Evolutionary conservation across 2,329 filamentous ascomycete genomes (phyloP).

Genomic region (Bretziella fagacearum): DNA sequence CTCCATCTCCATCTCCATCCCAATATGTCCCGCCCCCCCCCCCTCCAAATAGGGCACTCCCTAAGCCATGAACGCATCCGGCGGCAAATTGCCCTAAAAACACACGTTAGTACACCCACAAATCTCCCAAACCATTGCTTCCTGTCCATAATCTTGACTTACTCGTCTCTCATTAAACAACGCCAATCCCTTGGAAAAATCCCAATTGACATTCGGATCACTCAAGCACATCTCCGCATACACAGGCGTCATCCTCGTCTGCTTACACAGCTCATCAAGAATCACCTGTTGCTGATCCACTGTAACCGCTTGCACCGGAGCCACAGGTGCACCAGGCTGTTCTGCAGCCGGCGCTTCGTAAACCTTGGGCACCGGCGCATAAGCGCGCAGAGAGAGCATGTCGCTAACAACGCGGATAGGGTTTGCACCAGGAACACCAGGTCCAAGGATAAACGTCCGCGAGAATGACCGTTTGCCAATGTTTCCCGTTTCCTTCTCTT

Average conservation of each 20-base stretch:
- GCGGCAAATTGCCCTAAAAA: conserved; percentile 11
- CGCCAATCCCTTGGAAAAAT: conserved; percentile 55
- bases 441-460: conserved; percentile 62
- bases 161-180: conserved; percentile 66
- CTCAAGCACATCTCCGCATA: conserved; percentile 69
- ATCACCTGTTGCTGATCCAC: conserved; percentile 47
- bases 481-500: conserved; percentile 37
- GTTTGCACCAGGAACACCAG: conserved; percentile 46
- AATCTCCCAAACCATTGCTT: neutral
- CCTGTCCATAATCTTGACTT: conserved; percentile 17
- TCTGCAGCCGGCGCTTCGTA: neutral
- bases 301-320: conserved; percentile 17
- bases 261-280: conserved; percentile 56
- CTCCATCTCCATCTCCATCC: too few relatives aligned
- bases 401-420: conserved; percentile 64
- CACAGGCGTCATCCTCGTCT: conserved; percentile 62
- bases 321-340: conserved; percentile 18
- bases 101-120: neutral
- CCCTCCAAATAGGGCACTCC: too few relatives aligned
- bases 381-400: conserved; percentile 56
- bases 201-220: conserved; percentile 50
- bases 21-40: too few relatives aligned
- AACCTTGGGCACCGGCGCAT: conserved; percentile 32
- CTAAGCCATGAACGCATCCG: conserved; percentile 14
- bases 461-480: conserved; percentile 62